Evolutionary conservation across 2,329 filamentous ascomycete species (phyloP), one percentile per base, ranked within the genome.

Genomic region (Neophaeococcomyces aloes): DNA sequence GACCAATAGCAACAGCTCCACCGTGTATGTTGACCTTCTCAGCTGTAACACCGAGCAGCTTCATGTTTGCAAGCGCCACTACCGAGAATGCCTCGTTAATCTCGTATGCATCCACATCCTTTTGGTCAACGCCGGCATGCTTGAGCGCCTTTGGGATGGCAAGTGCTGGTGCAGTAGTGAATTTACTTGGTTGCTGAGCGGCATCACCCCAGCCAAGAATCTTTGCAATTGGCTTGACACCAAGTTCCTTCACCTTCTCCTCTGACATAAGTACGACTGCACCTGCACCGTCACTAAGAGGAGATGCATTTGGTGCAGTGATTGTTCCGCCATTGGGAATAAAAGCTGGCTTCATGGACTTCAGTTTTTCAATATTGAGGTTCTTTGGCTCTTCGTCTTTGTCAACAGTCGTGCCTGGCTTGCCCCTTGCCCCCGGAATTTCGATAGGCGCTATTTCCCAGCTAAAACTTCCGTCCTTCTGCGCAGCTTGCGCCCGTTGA

Each of bases 51-150:
- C 73, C 75, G 31, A 98, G 79, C 44, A 96, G 66, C 77, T 98
- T 94, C 70, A 94, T 79, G 73, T 98, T 98, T 54, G 91, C 88
- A 41, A 98, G 76, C 30, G 91, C 86, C 51, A 98, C 91, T 38
- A 94, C 91, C 51, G 85, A 91, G 74, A 98, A 98, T 32, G 91
- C 91, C 74, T 98, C 91, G 73, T 98, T 98, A 74, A 98, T 95
- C 74, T 98, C 91, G 65, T 91, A 98, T 56, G 79, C 91, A 59
- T 96, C 89, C 46, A 98, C 75, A 47, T 85, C 74, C 51, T 81
- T 78, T 55, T 80, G 75, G 45, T 78, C 76, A 50, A 98, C 69
- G 50, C 85, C 84, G 49, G 91, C 91, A 68, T 98, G 89, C 75
- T 89, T 87, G 60, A 98, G 78, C 46, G 91, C 91, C 75, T 96